Evolutionary conservation across 495 filamentous ascomycete species (phyloP).

Genomic region (Bombardia bombarda): DNA sequence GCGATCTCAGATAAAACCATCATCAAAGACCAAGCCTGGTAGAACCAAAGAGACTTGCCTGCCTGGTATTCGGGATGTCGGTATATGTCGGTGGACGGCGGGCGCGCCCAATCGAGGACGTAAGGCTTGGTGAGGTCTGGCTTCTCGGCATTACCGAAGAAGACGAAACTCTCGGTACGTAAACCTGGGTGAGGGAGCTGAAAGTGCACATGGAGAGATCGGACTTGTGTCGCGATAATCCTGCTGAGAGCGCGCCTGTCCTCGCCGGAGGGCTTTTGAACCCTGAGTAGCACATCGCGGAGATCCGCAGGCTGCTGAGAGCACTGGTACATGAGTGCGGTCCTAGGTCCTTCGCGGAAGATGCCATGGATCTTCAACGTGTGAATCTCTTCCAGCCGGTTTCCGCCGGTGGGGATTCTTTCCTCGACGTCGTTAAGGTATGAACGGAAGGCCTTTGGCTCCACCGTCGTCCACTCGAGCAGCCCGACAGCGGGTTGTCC

Average conservation of each 20-base stretch:
- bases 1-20: conserved; percentile 5
- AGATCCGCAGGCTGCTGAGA: conserved; percentile 6
- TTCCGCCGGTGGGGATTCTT: conserved; percentile 3
- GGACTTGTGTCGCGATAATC: conserved; percentile 1
- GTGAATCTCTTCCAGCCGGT: conserved; percentile 5
- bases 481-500: background rate
- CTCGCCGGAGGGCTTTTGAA: conserved; percentile 1
- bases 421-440: background rate
- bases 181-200: background rate
- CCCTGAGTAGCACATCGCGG: conserved; percentile 2
- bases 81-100: conserved; percentile 5
- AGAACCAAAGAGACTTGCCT: conserved; percentile 5
- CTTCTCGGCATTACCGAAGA: background rate
- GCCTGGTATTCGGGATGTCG: conserved; percentile 7
- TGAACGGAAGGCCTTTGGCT: background rate
- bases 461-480: background rate
- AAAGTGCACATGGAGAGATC: background rate
- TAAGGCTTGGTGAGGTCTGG: background rate
- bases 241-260: background rate
- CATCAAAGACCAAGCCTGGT: conserved; percentile 5
- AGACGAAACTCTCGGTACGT: background rate
- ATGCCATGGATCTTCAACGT: conserved; percentile 3
- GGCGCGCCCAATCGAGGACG: conserved; percentile 6
- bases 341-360: conserved; percentile 4
- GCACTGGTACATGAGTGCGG: conserved; percentile 2